These are phyloP conservation scores for Rhizopogon vesiculosus DNA, from an alignment of 768 basidiomycete species.

Conservation along the genomic window DNA sequence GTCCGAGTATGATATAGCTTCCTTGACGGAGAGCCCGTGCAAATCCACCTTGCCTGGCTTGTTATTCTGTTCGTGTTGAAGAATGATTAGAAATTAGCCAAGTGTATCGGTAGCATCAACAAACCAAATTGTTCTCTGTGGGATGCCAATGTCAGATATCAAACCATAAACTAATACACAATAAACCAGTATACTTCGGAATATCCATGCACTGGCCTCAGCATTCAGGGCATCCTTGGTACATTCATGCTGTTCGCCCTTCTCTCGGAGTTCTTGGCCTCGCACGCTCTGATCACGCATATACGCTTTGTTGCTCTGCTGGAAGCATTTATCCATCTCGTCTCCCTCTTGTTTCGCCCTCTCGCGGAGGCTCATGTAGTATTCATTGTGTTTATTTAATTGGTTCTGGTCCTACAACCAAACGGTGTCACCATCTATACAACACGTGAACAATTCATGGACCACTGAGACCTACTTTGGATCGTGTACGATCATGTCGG, in stretches of 20 bases:
- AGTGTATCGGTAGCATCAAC: neutral
- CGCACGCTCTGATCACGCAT: constrained; percentile 61
- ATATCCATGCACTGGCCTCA: constrained; percentile 88
- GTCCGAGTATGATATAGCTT: constrained; percentile 77
- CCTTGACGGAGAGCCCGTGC: constrained; percentile 91
- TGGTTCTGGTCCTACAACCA: constrained; percentile 47
- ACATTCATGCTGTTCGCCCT: constrained; percentile 76
- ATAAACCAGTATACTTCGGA: constrained; percentile 29
- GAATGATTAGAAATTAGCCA: neutral
- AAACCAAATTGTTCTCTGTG: constrained; percentile 73
- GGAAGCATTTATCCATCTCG: constrained; percentile 65
- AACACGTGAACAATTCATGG: neutral
- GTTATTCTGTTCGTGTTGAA: constrained; percentile 45
- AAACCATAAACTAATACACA: neutral
- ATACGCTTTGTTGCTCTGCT: constrained; percentile 75
- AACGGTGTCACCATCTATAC: neutral
- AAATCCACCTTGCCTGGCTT: constrained; percentile 76
- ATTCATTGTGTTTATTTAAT: constrained; percentile 60
- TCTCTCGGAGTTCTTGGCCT: constrained; percentile 76
- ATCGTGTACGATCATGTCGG: constrained; percentile 10
- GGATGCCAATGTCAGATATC: neutral
- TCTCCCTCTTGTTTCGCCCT: constrained; percentile 79
- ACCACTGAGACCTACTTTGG: constrained; percentile 9
- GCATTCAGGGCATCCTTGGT: constrained; percentile 77
- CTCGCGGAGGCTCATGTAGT: constrained; percentile 68